Conservation (phyloP, 2,329 filamentous ascomycete species). For the Cladosporium sp. region DNA sequence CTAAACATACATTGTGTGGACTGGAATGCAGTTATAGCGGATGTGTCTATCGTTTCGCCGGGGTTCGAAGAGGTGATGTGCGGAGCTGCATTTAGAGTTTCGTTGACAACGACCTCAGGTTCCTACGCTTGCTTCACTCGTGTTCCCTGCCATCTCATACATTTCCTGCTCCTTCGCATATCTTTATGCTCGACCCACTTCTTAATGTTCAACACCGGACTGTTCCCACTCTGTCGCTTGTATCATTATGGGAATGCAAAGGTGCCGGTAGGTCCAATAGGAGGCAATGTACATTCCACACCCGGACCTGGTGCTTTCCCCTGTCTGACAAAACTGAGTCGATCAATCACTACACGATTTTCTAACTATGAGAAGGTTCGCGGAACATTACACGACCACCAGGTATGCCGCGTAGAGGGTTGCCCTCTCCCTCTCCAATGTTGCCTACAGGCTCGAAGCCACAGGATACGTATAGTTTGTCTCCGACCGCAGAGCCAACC, state of each 20-base stretch:
- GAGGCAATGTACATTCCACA: too few species aligned
- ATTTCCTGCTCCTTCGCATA: neutral
- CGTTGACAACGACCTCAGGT: neutral
- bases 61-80: neutral
- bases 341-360: neutral
- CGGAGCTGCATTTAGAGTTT: neutral
- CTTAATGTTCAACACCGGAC: slow-evolving; percentile 19
- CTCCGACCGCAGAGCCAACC: slow-evolving; percentile 22
- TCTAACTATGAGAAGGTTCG: neutral
- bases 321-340: too few species aligned
- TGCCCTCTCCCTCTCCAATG: slow-evolving; percentile 11
- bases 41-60: neutral
- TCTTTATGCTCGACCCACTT: slow-evolving; percentile 10
- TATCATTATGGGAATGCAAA: too few species aligned
- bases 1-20: neutral
- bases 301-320: too few species aligned
- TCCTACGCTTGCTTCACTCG: neutral
- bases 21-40: neutral
- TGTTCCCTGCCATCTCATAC: neutral
- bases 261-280: too few species aligned
- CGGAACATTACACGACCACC: slow-evolving; percentile 16
- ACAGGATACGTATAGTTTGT: slow-evolving; percentile 23
- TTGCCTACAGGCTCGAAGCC: slow-evolving; percentile 10
- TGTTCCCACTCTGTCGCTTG: neutral
- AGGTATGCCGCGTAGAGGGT: slow-evolving; percentile 9